Conservation (phyloP, 441 rosid species). For the Metrosideros polymorpha region DNA sequence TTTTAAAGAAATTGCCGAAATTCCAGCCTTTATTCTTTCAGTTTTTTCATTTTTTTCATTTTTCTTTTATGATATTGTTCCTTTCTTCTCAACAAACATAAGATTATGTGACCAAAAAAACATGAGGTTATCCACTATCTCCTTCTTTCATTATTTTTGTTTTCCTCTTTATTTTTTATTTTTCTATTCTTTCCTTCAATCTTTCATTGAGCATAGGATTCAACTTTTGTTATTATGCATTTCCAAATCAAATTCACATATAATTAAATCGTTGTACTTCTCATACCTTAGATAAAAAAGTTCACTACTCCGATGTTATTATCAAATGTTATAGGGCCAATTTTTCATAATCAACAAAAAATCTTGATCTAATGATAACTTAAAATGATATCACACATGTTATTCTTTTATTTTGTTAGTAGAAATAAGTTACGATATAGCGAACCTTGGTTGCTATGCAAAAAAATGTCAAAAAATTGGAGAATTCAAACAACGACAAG, state of each 20-base stretch:
- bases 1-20: background rate
- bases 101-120: background rate
- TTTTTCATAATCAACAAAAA: background rate
- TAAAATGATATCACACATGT: background rate
- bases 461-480: background rate
- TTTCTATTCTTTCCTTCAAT: background rate
- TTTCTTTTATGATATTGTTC: background rate
- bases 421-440: background rate
- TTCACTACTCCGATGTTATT: background rate
- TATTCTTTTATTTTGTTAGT: background rate
- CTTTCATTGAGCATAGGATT: background rate
- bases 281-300: background rate
- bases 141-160: background rate
- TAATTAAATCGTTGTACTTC: background rate
- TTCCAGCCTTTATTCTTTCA: background rate
- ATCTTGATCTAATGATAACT: background rate
- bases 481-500: background rate
- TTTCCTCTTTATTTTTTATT: background rate
- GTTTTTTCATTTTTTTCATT: background rate
- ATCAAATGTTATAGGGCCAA: background rate
- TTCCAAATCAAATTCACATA: background rate
- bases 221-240: background rate
- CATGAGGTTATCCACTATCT: background rate
- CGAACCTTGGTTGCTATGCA: background rate
- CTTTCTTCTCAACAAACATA: background rate